A percentile compares a stretch with the other conserved stretches of the same genome.
Conservation (phyloP, 2,329 filamentous ascomycete genomes). For the Chaetomium sp. region DNA sequence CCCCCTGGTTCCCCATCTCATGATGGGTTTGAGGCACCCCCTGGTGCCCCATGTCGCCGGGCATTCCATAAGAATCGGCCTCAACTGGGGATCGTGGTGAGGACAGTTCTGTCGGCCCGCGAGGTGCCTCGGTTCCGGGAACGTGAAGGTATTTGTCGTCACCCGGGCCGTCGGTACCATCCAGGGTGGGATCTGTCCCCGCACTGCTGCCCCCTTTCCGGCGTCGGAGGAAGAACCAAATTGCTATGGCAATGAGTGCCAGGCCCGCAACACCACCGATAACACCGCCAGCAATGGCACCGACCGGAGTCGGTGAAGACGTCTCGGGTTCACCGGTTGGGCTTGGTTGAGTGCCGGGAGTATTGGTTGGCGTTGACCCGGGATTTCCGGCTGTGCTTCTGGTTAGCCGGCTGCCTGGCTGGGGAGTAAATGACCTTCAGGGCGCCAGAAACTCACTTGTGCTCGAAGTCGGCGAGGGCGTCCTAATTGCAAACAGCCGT, state of each 20-base stretch:
- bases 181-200: neutral
- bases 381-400: neutral
- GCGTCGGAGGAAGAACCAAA: constrained; percentile 14
- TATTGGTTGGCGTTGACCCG: neutral
- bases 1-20: neutral
- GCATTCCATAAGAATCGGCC: neutral
- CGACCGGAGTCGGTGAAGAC: constrained; percentile 4
- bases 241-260: constrained; percentile 3
- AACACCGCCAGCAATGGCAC: constrained; percentile 15
- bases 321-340: neutral
- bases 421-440: neutral
- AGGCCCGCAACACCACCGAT: constrained; percentile 14
- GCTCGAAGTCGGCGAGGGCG: neutral
- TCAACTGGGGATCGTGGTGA: neutral
- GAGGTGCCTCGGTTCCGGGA: neutral
- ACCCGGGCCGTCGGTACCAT: neutral
- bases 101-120: neutral
- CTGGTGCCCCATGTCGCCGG: neutral
- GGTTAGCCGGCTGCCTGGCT: neutral
- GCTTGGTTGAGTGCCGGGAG: neutral
- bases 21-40: neutral
- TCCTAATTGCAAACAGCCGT: constrained; percentile 11
- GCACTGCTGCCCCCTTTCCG: neutral
- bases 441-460: neutral
- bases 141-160: neutral